phyloP scores from a whole-genome alignment of 352 stramenopile genomes.

The Phytophthora nicotianae region DNA sequence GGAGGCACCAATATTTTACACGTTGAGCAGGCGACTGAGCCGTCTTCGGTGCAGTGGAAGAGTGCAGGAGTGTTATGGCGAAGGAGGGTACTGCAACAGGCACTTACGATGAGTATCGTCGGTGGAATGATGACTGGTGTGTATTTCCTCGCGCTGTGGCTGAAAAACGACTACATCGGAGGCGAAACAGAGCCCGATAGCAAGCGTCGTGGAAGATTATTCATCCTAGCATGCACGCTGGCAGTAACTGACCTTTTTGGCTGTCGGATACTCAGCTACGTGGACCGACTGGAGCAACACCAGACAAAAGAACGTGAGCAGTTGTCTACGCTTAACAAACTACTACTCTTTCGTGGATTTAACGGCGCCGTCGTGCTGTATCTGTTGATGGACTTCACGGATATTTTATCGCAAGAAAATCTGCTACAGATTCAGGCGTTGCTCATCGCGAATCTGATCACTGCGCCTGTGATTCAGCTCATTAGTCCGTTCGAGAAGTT shows the following conservation, averaged over 20 bases:
- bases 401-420: slow-evolving; percentile 70
- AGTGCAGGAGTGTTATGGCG: slow-evolving; percentile 54
- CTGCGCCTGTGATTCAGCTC: slow-evolving; percentile 67
- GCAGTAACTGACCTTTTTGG: slow-evolving; percentile 64
- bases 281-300: slow-evolving; percentile 61
- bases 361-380: slow-evolving; percentile 82
- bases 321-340: slow-evolving; percentile 80
- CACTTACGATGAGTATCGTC: slow-evolving; percentile 53
- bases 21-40: slow-evolving; percentile 67
- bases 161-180: slow-evolving; percentile 47
- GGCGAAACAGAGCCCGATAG: slow-evolving; percentile 27
- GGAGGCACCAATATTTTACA: slow-evolving; percentile 72
- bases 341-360: slow-evolving; percentile 73
- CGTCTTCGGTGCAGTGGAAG: slow-evolving; percentile 74
- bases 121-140: slow-evolving; percentile 55
- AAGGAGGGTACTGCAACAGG: slow-evolving; percentile 47
- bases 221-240: slow-evolving; percentile 57
- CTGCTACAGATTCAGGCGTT: slow-evolving; percentile 77
- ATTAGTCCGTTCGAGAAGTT: slow-evolving; percentile 60
- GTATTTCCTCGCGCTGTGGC: slow-evolving; percentile 49
- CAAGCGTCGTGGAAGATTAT: slow-evolving; percentile 49
- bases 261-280: slow-evolving; percentile 65
- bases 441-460: slow-evolving; percentile 79
- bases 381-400: slow-evolving; percentile 74
- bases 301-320: slow-evolving; percentile 75